Conservation (phyloP, 176 grass and related monocot species). For the Puya raimondii region DNA sequence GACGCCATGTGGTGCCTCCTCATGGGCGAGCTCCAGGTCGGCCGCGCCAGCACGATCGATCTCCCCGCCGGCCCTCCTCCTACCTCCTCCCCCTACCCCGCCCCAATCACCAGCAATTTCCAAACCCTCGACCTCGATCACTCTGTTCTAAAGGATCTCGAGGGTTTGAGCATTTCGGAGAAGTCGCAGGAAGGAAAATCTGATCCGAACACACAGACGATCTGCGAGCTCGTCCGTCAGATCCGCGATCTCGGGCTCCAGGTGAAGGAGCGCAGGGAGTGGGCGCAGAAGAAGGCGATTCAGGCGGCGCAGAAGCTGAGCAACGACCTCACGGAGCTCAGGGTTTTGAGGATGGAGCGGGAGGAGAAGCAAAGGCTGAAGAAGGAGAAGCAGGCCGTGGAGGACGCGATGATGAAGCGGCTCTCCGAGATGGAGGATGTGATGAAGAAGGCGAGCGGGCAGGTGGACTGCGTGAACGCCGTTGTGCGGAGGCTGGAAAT, state of each 20-base stretch:
- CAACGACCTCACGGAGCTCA: slow-evolving; percentile 69
- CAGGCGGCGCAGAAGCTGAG: slow-evolving; percentile 91
- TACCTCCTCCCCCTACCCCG: neutral
- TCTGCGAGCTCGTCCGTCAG: slow-evolving; percentile 53
- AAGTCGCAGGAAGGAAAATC: slow-evolving; percentile 25
- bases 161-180: slow-evolving; percentile 49
- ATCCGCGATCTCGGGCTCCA: slow-evolving; percentile 65
- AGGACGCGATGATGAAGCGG: slow-evolving; percentile 63
- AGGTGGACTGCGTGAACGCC: slow-evolving; percentile 76
- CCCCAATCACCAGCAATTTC: slow-evolving; percentile 5
- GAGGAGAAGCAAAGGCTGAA: slow-evolving; percentile 67
- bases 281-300: slow-evolving; percentile 81
- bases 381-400: slow-evolving; percentile 56
- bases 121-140: neutral
- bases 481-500: slow-evolving; percentile 65
- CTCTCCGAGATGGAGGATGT: slow-evolving; percentile 67
- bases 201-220: slow-evolving; percentile 54
- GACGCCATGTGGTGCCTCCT: slow-evolving; percentile 98
- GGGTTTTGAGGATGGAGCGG: slow-evolving; percentile 63
- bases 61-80: slow-evolving; percentile 14
- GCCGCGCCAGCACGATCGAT: slow-evolving; percentile 50
- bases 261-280: slow-evolving; percentile 87
- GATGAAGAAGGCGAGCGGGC: slow-evolving; percentile 78
- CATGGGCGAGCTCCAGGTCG: slow-evolving; percentile 67
- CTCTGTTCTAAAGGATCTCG: slow-evolving; percentile 29